Evolutionary conservation across 805 yeast genomes (phyloP), one percentile per base, ranked within the genome.

Genomic region (Saccharomyces cerevisiae): DNA sequence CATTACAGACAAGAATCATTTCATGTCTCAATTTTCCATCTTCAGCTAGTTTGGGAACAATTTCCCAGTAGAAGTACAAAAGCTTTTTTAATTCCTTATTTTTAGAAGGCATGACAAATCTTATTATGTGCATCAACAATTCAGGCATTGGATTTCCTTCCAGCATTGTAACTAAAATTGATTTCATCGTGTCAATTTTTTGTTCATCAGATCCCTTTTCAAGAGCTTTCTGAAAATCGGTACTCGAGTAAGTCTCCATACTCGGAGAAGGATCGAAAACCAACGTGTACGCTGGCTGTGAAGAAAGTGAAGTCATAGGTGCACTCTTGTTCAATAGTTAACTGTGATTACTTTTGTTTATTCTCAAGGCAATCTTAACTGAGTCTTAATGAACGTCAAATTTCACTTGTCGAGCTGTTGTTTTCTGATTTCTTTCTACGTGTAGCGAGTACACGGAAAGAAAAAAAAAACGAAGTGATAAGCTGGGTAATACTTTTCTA

Each of bases 1-100:
- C 97, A 71, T 95, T 95, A 76, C 98, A 94, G 51, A 92, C 98
- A 59, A 94, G 81, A 72, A 95, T 92, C 98, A 94, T 94, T 75
- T 94, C 99, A 71, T 92, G 98, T 74, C 89, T 89, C 78, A 95
- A 81, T 70, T 89, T 89, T 3, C 98, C 98, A 52, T 86, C 86
- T 41, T 79, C 76, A 63, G 89, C 96, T 60, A 86, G 76, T 73
- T 95, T 95, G 53, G 96, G 95, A 68, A 96, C 95, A 54, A 92
- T 89, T 72, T 94, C 99, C 98, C 98, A 94, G 76, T 94, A 94
- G 65, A 89, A 88, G 67, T 92, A 94, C 59, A 95, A 77, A 68
- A 94, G 78, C 72, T 91, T 94, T 78, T 94, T 94, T 72, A 95
- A 81, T 64, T 84, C 87, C 73, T 94, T 95, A 73, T 85, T 83